These are phyloP conservation scores for Aspergillus sparsus DNA, from an alignment of 495 filamentous ascomycete species.

Conservation along the genomic window DNA sequence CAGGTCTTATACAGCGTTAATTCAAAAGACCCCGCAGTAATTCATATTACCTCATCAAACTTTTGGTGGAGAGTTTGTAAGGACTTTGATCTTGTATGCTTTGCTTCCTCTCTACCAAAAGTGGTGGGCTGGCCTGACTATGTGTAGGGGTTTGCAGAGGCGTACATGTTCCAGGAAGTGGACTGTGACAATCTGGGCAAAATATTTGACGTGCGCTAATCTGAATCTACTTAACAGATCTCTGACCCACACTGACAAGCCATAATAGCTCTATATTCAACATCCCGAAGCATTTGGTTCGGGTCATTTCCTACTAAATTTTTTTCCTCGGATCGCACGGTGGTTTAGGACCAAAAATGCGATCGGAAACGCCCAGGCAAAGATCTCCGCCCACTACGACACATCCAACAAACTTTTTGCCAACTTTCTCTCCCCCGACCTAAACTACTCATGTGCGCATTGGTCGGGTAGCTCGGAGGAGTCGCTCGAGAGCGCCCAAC, in stretches of 20 bases:
- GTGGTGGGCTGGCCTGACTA: no score
- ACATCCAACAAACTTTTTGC: slow-evolving; percentile 74
- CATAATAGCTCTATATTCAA: slow-evolving; percentile 22
- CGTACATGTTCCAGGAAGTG: slow-evolving; percentile 11
- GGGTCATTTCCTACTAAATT: slow-evolving; percentile 7
- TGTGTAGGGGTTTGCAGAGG: slow-evolving; percentile 12
- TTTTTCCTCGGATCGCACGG: slow-evolving; percentile 6
- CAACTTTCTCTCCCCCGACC: slow-evolving; percentile 69
- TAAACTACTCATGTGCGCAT: slow-evolving; percentile 77
- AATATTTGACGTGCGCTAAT: not conserved
- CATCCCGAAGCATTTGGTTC: slow-evolving; percentile 12
- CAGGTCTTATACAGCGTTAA: not conserved
- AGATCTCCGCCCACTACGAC: slow-evolving; percentile 72
- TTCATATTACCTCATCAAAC: not conserved
- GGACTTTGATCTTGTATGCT: not conserved
- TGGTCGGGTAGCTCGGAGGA: slow-evolving; percentile 56
- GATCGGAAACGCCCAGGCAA: slow-evolving; percentile 61
- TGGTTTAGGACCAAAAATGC: slow-evolving; percentile 61
- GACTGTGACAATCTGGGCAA: slow-evolving; percentile 10
- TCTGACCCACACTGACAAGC: not conserved
- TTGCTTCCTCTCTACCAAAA: no score
- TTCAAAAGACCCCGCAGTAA: not conserved
- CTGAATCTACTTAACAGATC: no score
- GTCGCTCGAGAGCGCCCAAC: slow-evolving; percentile 62
- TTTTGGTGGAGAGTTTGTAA: not conserved